A percentile compares a stretch with the other conserved stretches of the same genome.
phyloP scores from a whole-genome alignment of 306 rosid species.

The Cucurbita pepo region DNA sequence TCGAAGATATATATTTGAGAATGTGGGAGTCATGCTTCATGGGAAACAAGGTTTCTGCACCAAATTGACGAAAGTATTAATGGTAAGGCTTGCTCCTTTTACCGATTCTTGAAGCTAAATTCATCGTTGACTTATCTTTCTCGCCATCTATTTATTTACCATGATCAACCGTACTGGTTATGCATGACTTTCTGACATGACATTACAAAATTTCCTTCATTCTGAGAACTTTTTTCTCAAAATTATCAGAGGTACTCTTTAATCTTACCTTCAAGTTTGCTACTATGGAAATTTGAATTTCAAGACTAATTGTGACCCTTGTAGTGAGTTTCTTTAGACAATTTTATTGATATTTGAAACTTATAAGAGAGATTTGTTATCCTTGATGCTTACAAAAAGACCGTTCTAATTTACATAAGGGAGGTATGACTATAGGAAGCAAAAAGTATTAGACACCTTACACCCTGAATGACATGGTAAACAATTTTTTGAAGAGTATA shows the following conservation, averaged over 20 bases:
- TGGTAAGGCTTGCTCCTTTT: conserved; percentile 23
- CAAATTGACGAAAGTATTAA: conserved; percentile 42
- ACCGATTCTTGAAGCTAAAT: not conserved
- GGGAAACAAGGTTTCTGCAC: conserved; percentile 66
- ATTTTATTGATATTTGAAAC: no score
- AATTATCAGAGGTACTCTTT: not conserved
- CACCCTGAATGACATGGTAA: no score
- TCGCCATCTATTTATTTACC: not conserved
- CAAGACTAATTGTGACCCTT: not conserved
- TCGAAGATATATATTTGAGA: conserved; percentile 34
- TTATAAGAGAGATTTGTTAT: no score
- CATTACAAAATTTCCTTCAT: not conserved
- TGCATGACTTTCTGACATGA: not conserved
- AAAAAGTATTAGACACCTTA: no score
- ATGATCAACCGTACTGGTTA: not conserved
- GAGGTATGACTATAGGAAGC: no score
- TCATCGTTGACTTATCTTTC: not conserved
- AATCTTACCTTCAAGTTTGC: not conserved
- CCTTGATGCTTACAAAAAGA: no score
- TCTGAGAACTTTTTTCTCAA: not conserved
- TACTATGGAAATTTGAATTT: not conserved
- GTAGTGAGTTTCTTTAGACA: no score
- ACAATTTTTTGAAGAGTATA: no score
- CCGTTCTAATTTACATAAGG: no score
- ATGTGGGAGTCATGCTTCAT: conserved; percentile 68